Conservation (phyloP, 306 rosid genomes). For the Hippophae gyantsensis region DNA sequence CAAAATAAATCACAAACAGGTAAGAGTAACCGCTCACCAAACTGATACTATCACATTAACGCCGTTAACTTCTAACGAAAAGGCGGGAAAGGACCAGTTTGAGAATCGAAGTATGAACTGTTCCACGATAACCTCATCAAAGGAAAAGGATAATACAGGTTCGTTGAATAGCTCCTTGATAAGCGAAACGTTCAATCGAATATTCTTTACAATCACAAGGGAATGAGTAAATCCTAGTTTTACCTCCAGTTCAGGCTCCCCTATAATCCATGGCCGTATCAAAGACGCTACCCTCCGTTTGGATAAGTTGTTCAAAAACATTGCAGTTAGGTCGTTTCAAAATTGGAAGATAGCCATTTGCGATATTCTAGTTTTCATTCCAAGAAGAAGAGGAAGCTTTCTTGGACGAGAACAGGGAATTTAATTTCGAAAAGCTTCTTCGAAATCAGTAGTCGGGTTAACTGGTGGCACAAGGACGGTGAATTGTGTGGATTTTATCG, state of each 20-base stretch:
- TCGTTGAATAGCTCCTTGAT: constrained; percentile 51
- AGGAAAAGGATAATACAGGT: constrained; percentile 24
- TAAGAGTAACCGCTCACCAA: constrained; percentile 30
- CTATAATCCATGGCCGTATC: constrained; percentile 68
- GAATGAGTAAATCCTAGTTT: constrained; percentile 54
- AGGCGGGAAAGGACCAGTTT: constrained; percentile 55
- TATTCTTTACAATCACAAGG: constrained; percentile 33
- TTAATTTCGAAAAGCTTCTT: neutral
- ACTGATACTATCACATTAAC: constrained; percentile 36
- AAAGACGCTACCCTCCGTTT: constrained; percentile 54
- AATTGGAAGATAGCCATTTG: neutral
- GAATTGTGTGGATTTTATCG: too few species aligned
- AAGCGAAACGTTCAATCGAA: constrained; percentile 42
- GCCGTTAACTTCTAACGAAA: constrained; percentile 48
- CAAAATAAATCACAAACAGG: neutral
- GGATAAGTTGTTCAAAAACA: constrained; percentile 39
- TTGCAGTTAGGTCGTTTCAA: constrained; percentile 4
- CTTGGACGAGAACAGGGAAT: neutral
- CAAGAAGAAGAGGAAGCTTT: neutral
- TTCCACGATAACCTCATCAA: constrained; percentile 49
- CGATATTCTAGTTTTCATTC: neutral
- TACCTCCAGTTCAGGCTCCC: constrained; percentile 50
- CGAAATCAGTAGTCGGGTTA: neutral
- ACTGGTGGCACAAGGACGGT: constrained; percentile 26
- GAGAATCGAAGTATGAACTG: constrained; percentile 50